Conservation (phyloP, 2,329 filamentous ascomycete genomes). For the Trichophyton rubrum region DNA sequence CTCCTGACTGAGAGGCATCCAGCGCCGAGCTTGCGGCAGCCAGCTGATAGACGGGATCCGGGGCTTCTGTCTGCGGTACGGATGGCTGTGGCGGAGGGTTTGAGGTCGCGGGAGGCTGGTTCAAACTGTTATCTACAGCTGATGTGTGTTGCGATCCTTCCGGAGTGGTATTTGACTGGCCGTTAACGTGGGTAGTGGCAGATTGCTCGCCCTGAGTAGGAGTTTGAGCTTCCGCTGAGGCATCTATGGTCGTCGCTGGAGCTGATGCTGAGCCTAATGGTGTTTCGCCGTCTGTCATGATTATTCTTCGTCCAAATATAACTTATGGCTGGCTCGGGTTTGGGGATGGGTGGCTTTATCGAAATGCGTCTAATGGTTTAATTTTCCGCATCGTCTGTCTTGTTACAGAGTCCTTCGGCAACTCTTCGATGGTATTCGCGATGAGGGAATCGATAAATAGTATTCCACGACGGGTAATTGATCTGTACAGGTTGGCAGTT, state of each 20-base stretch:
- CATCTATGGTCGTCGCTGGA: not conserved
- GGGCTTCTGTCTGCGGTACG: not conserved
- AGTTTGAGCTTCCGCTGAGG: not conserved
- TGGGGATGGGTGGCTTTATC: not conserved
- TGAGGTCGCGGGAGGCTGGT: not conserved
- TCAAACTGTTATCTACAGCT: not conserved
- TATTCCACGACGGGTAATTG: not conserved
- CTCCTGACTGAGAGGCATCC: constrained; percentile 18
- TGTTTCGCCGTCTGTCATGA: not conserved
- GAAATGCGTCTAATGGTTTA: not conserved
- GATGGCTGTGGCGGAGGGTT: not conserved
- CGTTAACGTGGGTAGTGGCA: not conserved
- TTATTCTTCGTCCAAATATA: not conserved
- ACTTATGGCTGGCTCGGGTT: not conserved
- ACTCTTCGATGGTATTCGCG: not conserved
- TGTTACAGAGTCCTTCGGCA: not conserved
- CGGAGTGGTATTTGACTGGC: not conserved
- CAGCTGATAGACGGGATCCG: not conserved
- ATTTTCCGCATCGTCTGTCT: constrained; percentile 1
- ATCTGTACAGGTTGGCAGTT: not conserved
- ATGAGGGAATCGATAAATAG: not conserved
- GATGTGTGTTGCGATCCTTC: not conserved
- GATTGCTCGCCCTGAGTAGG: not conserved
- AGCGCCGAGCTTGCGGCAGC: not conserved
- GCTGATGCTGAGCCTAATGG: not conserved